These are phyloP conservation scores for Fraxinus xanthoxyloides DNA, from an alignment of 305 asterid species.

Conservation along the genomic window DNA sequence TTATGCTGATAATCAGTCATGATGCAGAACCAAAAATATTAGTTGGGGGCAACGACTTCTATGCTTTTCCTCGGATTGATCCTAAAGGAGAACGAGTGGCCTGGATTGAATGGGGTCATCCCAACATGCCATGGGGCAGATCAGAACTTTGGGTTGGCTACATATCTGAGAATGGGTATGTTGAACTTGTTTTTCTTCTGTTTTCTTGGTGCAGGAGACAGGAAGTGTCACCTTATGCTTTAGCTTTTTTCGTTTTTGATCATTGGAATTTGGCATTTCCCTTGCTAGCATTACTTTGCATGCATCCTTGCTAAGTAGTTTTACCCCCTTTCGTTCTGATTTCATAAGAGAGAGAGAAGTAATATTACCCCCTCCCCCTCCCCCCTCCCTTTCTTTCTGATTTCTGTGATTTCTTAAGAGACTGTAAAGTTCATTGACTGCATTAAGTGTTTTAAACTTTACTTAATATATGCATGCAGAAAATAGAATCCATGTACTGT, in stretches of 20 bases:
- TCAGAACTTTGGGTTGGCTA: slow-evolving; percentile 98
- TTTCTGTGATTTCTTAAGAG: background rate
- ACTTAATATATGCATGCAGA: background rate
- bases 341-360: background rate
- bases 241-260: slow-evolving; percentile 5
- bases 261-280: slow-evolving; percentile 2
- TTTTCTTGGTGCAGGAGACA: background rate
- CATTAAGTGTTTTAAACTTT: background rate
- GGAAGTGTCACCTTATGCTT: slow-evolving; percentile 1
- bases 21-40: slow-evolving; percentile 73
- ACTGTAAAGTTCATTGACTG: background rate
- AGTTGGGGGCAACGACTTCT: slow-evolving; percentile 78
- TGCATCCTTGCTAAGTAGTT: background rate
- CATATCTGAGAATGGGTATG: slow-evolving; percentile 79
- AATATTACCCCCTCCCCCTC: background rate
- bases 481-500: background rate
- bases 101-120: slow-evolving; percentile 98
- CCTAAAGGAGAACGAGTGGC: slow-evolving; percentile 79
- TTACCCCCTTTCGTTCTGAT: background rate
- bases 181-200: background rate
- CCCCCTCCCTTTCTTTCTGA: background rate
- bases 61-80: slow-evolving; percentile 89
- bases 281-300: background rate
- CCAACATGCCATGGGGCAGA: slow-evolving; percentile 98
- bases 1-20: slow-evolving; percentile 13